A percentile compares a stretch with the other conserved stretches of the same genome.
Evolutionary conservation across 1,284 basidiomycete genomes (phyloP).

Genomic region (Wallemia ichthyophaga): DNA sequence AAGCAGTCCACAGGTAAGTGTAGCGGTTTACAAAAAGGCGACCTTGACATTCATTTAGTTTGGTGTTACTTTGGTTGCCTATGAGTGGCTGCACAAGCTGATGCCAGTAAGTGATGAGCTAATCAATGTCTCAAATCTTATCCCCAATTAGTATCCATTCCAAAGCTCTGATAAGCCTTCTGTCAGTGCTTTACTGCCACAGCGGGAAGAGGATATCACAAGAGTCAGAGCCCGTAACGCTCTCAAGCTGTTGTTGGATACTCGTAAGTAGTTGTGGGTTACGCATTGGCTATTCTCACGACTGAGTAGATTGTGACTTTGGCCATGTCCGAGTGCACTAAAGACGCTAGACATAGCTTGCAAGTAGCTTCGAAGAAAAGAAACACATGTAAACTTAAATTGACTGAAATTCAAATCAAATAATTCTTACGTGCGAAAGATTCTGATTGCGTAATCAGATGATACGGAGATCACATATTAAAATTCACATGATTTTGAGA

Average conservation of each 20-base stretch:
- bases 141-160: conserved; percentile 34
- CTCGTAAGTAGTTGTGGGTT: background rate
- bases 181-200: conserved; percentile 22
- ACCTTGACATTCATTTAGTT: conserved; percentile 26
- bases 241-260: conserved; percentile 51
- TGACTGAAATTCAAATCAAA: background rate
- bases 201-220: conserved; percentile 47
- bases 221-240: conserved; percentile 70
- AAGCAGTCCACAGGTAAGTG: conserved; percentile 20
- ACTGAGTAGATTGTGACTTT: background rate
- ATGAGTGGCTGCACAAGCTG: conserved; percentile 49
- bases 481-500: no score
- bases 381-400: background rate
- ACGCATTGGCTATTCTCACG: background rate
- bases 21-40: conserved; percentile 21
- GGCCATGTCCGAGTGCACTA: background rate
- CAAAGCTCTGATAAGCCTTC: conserved; percentile 19
- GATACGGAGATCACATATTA: no score
- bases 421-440: no score
- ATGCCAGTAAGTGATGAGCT: conserved; percentile 29
- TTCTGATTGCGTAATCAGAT: no score
- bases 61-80: conserved; percentile 70
- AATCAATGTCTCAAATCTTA: background rate
- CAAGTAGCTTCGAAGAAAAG: background rate
- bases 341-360: background rate